phyloP scores from a whole-genome alignment of 805 yeast genomes.

The Wickerhamiella cacticola region DNA sequence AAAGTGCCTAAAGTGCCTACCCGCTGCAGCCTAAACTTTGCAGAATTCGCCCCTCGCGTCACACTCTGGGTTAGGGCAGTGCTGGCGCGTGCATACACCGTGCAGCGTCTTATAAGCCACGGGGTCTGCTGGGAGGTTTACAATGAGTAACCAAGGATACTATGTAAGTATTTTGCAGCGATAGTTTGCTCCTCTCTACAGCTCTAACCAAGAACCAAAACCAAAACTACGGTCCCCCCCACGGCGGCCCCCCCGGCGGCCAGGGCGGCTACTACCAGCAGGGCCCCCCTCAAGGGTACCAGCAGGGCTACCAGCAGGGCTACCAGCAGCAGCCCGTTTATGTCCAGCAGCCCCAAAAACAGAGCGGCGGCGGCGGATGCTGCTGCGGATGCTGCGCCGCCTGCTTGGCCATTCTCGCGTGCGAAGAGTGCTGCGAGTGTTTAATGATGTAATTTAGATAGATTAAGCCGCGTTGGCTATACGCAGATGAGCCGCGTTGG shows the following conservation, averaged over 20 bases:
- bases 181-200: too few species aligned
- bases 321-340: constrained; percentile 28
- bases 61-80: too few species aligned
- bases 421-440: constrained; percentile 13
- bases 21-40: too few species aligned
- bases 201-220: constrained; percentile 6
- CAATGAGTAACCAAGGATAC: constrained; percentile 14
- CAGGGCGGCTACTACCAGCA: constrained; percentile 21
- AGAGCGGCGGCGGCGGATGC: constrained; percentile 22
- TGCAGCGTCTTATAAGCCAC: neutral
- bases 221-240: constrained; percentile 12
- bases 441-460: constrained; percentile 2
- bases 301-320: constrained; percentile 14
- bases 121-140: neutral
- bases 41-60: too few species aligned
- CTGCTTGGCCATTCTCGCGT: constrained; percentile 15
- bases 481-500: too few species aligned
- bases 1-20: too few species aligned
- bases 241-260: constrained; percentile 8
- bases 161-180: constrained; percentile 13
- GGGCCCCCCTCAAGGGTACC: constrained; percentile 12
- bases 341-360: constrained; percentile 25
- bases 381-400: constrained; percentile 22
- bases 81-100: neutral
- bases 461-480: too few species aligned